Evolutionary conservation across 2,329 filamentous ascomycete species (phyloP).

Genomic region (Neoascochyta sp.): DNA sequence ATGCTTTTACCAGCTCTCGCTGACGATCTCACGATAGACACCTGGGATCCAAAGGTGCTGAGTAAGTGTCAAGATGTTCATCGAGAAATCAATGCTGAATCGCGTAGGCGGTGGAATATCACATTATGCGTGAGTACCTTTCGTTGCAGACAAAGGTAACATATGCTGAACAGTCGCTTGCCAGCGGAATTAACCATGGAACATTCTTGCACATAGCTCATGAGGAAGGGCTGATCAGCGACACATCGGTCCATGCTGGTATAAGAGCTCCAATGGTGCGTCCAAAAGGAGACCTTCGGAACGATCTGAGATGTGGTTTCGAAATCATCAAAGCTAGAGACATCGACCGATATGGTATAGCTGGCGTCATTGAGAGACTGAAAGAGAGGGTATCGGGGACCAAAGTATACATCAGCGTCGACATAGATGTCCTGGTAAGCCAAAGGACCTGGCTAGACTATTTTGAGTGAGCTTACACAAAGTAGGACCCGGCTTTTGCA

Average conservation of each 20-base stretch:
- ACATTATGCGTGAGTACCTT: slow-evolving; percentile 53
- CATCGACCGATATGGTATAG: slow-evolving; percentile 49
- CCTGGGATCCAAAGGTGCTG: slow-evolving; percentile 54
- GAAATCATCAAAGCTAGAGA: slow-evolving; percentile 55
- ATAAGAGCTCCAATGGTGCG: slow-evolving; percentile 54
- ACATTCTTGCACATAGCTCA: slow-evolving; percentile 61
- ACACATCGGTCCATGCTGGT: slow-evolving; percentile 60
- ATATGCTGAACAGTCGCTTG: slow-evolving; percentile 4
- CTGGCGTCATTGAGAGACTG: slow-evolving; percentile 48
- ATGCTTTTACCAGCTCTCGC: not conserved
- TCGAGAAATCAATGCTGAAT: no score
- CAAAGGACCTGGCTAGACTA: no score
- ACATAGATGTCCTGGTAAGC: slow-evolving; percentile 57
- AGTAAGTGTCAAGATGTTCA: slow-evolving; percentile 41
- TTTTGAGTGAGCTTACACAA: no score
- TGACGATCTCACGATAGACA: slow-evolving; percentile 40
- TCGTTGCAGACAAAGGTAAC: not conserved
- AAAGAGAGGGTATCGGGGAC: slow-evolving; percentile 51
- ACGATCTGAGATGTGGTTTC: slow-evolving; percentile 59
- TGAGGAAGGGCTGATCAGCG: slow-evolving; percentile 58
- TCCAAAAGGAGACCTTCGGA: slow-evolving; percentile 50
- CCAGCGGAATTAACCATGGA: slow-evolving; percentile 55
- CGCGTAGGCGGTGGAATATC: slow-evolving; percentile 54
- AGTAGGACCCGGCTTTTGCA: slow-evolving; percentile 55
- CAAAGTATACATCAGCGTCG: slow-evolving; percentile 55